Base-by-base conservation (phyloP, 305 asterid species). In the Fraxinus sp. region DNA sequence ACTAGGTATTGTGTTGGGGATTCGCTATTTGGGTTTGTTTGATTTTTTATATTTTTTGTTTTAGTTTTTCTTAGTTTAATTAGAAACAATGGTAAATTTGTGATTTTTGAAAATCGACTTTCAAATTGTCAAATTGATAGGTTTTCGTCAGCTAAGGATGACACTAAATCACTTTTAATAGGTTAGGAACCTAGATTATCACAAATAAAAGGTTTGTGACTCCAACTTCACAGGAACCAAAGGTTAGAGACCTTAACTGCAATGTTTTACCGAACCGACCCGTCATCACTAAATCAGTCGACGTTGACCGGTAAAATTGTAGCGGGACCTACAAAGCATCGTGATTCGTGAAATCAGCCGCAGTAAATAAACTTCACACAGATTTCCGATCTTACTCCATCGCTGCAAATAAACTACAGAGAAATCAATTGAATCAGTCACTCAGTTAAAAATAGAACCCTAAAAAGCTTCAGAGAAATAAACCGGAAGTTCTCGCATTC, bases 341-440 rank as follows among this genome's bases (percentile, higher is more conserved):
- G 37, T 66, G 73, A 66, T 24, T 83, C 72, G 81, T 78, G 86
- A 66, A 84, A 39, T 39, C 83, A 20, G 79, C 83, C 82, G 83
- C 81, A 84, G 82, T 20, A 81, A 81, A 79, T 82, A 30, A 2
- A 80, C 49, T 9, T 41, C 41, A 41, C 72, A 49, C 46, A 28
- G 62, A 18, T 59, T 78, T 82, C 49, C 81, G 77, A 82, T 81
- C 81, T 43, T 72, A 81, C 84, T 78, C 71, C 75, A 5, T 33
- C 78, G 6, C 83, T 77, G 74, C 84, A 77, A 73, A 84, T 28
- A 11, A 66, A 66, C 37, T 66, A 11, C 74, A 26, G 35, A 26
- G 74, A 66, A 13, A 66, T 66, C 74, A 14, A 24, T 5, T 43
- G 16, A 73, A 74, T 52, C 30, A 30, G 62, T 49, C 35, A 10